These are phyloP conservation scores for Polygonum aviculare DNA, from an alignment of 148 eudicot species.

Conservation along the genomic window DNA sequence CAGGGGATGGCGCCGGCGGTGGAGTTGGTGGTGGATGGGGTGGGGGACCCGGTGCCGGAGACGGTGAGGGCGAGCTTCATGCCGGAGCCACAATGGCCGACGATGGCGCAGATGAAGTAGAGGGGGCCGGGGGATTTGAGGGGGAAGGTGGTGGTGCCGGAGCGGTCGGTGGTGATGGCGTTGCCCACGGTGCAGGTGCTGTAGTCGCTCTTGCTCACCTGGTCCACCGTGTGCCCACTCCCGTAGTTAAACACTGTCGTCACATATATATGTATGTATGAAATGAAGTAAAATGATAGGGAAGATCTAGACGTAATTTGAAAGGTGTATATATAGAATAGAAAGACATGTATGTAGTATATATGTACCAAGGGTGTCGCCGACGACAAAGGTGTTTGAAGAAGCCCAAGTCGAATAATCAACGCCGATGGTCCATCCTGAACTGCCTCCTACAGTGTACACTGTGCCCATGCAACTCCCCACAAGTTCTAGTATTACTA, in stretches of 20 bases:
- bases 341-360: constrained; percentile 15
- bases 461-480: constrained; percentile 28
- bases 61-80: constrained; percentile 76
- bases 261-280: too few species aligned
- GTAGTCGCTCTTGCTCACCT: constrained; percentile 65
- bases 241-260: constrained; percentile 62
- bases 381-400: constrained; percentile 51
- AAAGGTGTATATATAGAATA: too few species aligned
- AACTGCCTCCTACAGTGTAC: constrained; percentile 72
- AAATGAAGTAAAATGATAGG: too few species aligned
- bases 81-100: constrained; percentile 70
- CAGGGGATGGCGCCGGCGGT: not conserved
- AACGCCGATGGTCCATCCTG: constrained; percentile 57
- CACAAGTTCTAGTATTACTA: not conserved
- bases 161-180: constrained; percentile 52
- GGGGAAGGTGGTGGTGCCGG: constrained; percentile 48
- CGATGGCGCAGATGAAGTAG: constrained; percentile 61
- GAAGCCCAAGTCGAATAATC: constrained; percentile 63
- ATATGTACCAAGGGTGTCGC: constrained; percentile 63
- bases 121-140: constrained; percentile 66
- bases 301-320: too few species aligned
- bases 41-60: constrained; percentile 12
- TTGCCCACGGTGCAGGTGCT: constrained; percentile 47
- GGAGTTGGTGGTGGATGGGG: not conserved
- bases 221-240: constrained; percentile 65